A percentile compares a stretch with the other conserved stretches of the same genome.
Evolutionary conservation across 768 basidiomycete species (phyloP).

Genomic region (Wakefieldia striispora): DNA sequence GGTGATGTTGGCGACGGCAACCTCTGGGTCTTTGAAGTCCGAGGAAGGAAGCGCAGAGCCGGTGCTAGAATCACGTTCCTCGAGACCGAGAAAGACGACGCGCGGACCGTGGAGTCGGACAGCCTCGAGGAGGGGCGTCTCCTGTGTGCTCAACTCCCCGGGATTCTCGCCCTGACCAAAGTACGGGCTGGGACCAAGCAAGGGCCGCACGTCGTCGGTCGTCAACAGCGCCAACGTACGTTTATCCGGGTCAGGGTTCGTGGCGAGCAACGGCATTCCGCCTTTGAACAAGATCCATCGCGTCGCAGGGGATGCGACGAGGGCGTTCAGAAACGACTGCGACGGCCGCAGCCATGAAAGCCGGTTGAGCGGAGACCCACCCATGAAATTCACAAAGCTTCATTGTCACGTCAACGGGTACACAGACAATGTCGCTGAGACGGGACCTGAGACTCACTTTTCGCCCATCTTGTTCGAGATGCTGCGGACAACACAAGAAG

Average conservation of each 20-base stretch:
- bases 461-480: constrained; percentile 29
- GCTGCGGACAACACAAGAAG: background rate
- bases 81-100: constrained; percentile 78
- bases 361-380: constrained; percentile 73
- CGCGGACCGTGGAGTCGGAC: constrained; percentile 57
- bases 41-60: constrained; percentile 59
- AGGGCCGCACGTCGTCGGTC: constrained; percentile 57
- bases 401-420: background rate
- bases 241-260: constrained; percentile 31
- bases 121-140: constrained; percentile 44
- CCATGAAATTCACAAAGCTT: constrained; percentile 50
- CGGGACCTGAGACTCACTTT: constrained; percentile 22
- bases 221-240: constrained; percentile 51
- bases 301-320: constrained; percentile 57
- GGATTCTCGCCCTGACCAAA: constrained; percentile 66
- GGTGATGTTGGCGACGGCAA: constrained; percentile 55
- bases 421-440: background rate
- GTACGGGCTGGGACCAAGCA: constrained; percentile 67
- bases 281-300: constrained; percentile 78
- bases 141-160: constrained; percentile 27
- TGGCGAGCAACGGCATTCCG: constrained; percentile 63
- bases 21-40: constrained; percentile 57
- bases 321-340: constrained; percentile 69
- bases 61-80: constrained; percentile 50
- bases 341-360: constrained; percentile 80